A percentile compares a stretch with the other conserved stretches of the same genome.
Evolutionary conservation across 768 basidiomycete species (phyloP).

Genomic region (Tulasnella sp.): DNA sequence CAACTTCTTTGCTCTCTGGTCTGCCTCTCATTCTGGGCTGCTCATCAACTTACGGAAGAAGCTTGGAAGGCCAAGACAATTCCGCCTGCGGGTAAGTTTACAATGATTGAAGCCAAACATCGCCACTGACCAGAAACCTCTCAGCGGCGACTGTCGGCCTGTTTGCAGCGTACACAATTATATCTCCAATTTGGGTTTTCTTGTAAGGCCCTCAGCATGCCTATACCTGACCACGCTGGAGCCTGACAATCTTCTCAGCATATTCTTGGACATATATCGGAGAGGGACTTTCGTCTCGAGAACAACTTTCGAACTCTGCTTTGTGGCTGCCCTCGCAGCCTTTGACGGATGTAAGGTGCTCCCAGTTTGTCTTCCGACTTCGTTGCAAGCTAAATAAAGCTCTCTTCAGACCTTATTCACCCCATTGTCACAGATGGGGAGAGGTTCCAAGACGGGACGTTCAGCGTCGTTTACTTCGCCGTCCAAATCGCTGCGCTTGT

Average conservation of each 20-base stretch:
- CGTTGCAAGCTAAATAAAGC: not conserved
- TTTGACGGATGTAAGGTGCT: not conserved
- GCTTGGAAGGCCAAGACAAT: not conserved
- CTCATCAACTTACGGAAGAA: constrained; percentile 6
- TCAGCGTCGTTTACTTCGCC: constrained; percentile 18
- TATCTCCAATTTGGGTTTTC: constrained; percentile 3
- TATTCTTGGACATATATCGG: constrained; percentile 15
- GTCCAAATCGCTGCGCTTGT: not conserved
- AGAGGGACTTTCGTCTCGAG: constrained; percentile 6
- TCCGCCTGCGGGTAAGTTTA: not conserved
- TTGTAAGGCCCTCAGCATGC: not conserved
- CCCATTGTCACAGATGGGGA: not conserved
- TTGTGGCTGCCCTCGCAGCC: not conserved
- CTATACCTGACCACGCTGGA: not conserved
- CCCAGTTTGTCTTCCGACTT: not conserved
- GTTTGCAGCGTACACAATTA: not conserved
- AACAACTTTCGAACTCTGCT: not conserved
- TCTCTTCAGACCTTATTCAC: not conserved
- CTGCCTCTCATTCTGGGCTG: constrained; percentile 10
- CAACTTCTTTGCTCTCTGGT: constrained; percentile 5
- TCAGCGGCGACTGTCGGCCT: not conserved
- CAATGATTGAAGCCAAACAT: not conserved
- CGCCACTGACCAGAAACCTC: not conserved
- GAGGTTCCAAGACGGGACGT: not conserved
- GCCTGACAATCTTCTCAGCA: not conserved